Conservation (phyloP, 139 green algal species). For the Coelastrella sp. region DNA sequence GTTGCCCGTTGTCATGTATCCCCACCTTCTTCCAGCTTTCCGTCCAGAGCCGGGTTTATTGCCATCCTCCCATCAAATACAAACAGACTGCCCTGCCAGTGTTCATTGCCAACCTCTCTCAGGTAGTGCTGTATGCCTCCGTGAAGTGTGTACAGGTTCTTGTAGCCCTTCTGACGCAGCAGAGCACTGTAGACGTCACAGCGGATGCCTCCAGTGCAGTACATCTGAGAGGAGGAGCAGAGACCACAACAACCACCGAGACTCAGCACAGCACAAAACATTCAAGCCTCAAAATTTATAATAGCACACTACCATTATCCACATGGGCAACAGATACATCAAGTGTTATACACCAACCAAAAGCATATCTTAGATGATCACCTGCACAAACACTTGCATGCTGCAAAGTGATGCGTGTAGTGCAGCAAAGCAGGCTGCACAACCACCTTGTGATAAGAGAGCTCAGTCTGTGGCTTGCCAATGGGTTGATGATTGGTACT, state of each 20-base stretch:
- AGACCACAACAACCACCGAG: neutral
- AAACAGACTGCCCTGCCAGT: slow-evolving; percentile 95
- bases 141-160: slow-evolving; percentile 96
- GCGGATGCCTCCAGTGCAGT: slow-evolving; percentile 99
- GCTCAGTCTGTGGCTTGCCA: too few relatives aligned
- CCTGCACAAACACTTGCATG: too few relatives aligned
- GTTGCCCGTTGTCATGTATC: neutral
- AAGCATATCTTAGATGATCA: too few relatives aligned
- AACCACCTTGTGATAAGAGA: too few relatives aligned
- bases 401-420: too few relatives aligned
- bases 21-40: neutral
- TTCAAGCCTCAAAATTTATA: neutral
- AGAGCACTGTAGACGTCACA: slow-evolving; percentile 98
- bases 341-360: too few relatives aligned
- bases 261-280: neutral
- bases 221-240: slow-evolving; percentile 85
- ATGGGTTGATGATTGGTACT: too few relatives aligned
- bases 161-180: slow-evolving; percentile 85
- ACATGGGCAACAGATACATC: too few relatives aligned
- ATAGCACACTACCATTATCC: too few relatives aligned
- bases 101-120: slow-evolving; percentile 64
- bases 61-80: slow-evolving; percentile 97
- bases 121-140: slow-evolving; percentile 90
- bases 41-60: slow-evolving; percentile 62
- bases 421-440: too few relatives aligned